Evolutionary conservation across 1,284 basidiomycete genomes (phyloP).

Genomic region (Pholiota adiposa): DNA sequence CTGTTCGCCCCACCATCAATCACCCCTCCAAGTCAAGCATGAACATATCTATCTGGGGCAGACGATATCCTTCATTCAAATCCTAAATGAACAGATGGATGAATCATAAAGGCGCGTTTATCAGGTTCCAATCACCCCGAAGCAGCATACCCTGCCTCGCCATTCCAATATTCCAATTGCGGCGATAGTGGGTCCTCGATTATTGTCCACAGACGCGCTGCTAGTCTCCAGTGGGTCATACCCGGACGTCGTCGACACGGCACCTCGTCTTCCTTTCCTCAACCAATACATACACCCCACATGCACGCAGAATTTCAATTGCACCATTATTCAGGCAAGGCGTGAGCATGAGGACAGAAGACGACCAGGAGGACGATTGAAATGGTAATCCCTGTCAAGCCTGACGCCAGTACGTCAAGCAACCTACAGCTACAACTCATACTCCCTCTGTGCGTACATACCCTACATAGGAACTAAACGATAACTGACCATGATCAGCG

Average conservation of each 20-base stretch:
- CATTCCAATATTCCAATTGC: not conserved
- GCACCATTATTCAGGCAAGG: too few species aligned
- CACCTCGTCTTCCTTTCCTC: not conserved
- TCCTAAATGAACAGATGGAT: not conserved
- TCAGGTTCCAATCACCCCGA: not conserved
- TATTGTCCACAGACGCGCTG: not conserved
- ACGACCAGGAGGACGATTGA: not conserved
- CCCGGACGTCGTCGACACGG: not conserved
- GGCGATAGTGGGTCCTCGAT: not conserved
- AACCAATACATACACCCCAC: not conserved
- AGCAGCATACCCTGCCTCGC: not conserved
- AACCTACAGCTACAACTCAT: not conserved
- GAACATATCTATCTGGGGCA: not conserved
- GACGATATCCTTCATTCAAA: not conserved
- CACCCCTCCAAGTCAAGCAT: not conserved
- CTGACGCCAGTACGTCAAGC: constrained; percentile 15
- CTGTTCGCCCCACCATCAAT: not conserved
- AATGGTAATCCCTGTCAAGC: not conserved
- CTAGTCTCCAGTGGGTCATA: not conserved
- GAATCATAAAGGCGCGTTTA: not conserved
- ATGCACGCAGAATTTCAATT: not conserved
- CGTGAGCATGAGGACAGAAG: constrained; percentile 1
- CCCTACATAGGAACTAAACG: not conserved
- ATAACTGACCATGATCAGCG: constrained; percentile 26
- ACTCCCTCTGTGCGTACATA: not conserved